Conservation (phyloP, 2,329 filamentous ascomycete species). For the Hypocreales sp. region DNA sequence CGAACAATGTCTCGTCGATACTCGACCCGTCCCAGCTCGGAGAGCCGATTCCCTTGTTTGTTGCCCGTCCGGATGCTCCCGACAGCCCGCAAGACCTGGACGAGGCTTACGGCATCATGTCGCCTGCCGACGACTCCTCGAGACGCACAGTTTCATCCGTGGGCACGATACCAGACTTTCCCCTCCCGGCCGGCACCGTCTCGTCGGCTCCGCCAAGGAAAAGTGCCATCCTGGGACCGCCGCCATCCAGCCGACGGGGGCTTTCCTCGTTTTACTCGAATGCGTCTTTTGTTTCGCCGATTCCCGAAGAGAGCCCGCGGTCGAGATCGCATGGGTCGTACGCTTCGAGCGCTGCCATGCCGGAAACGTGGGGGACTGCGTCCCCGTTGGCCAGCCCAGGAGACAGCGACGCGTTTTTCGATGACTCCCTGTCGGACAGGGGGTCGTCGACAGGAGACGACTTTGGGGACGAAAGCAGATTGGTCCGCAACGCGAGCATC, state of each 20-base stretch:
- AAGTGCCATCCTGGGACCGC: constrained; percentile 41
- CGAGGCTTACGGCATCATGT: constrained; percentile 22
- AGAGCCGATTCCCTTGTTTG: constrained; percentile 37
- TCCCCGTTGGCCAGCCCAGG: constrained; percentile 29
- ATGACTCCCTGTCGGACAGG: constrained; percentile 30
- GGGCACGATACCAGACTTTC: constrained; percentile 45
- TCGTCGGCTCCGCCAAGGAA: constrained; percentile 20
- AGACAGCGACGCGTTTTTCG: constrained; percentile 29
- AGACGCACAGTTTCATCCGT: constrained; percentile 36
- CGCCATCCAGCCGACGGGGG: constrained; percentile 43
- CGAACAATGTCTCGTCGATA: constrained; percentile 43
- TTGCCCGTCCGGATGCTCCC: constrained; percentile 13
- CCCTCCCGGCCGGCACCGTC: constrained; percentile 20
- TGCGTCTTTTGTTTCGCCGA: constrained; percentile 55
- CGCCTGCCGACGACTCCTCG: constrained; percentile 31
- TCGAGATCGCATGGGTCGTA: constrained; percentile 46
- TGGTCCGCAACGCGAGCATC: constrained; percentile 46
- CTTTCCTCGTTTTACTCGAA: constrained; percentile 51
- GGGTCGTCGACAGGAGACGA: too few relatives aligned
- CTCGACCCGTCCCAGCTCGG: constrained; percentile 39
- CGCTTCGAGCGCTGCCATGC: constrained; percentile 59
- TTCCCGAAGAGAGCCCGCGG: constrained; percentile 53
- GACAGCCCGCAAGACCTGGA: constrained; percentile 18
- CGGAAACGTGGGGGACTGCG: constrained; percentile 42
- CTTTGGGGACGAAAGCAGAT: constrained; percentile 36